Evolutionary conservation across 129 eudicot genomes (phyloP).

Genomic region (Artemisia argyi): DNA sequence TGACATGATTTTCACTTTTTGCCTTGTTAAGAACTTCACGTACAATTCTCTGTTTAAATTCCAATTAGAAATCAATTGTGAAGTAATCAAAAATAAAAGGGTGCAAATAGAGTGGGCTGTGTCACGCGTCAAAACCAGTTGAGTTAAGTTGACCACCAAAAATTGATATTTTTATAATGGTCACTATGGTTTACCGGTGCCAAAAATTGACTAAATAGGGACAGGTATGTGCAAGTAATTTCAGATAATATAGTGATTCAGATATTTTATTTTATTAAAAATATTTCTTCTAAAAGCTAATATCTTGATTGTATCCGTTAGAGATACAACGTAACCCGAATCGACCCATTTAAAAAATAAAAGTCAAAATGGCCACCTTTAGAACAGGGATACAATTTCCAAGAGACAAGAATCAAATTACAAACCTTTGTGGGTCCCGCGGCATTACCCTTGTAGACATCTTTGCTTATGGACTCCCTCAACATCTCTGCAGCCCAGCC

Average conservation of each 20-base stretch:
- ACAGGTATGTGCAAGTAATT: not conserved
- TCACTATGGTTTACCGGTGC: too few relatives aligned
- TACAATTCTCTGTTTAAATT: conserved; percentile 67
- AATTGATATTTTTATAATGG: too few relatives aligned
- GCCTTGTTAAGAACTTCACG: conserved; percentile 58
- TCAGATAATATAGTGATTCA: not conserved
- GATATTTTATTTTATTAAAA: not conserved
- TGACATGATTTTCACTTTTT: conserved; percentile 42
- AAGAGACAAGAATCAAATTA: conserved; percentile 5
- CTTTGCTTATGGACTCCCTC: conserved; percentile 83
- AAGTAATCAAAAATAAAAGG: not conserved
- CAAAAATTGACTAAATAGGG: too few relatives aligned
- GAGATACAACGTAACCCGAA: not conserved
- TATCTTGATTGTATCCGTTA: not conserved
- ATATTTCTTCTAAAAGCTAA: not conserved
- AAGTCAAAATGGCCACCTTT: not conserved
- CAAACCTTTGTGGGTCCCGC: conserved; percentile 98
- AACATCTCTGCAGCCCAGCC: conserved; percentile 78
- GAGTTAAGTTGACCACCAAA: not conserved
- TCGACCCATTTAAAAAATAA: not conserved
- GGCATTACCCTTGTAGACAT: conserved; percentile 96
- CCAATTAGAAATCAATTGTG: conserved; percentile 13
- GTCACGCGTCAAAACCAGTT: conserved; percentile 9
- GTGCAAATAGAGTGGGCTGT: not conserved
- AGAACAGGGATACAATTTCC: not conserved